Evolutionary conservation across 2,329 filamentous ascomycete species (phyloP).

Genomic region (Phyllosticta ampelicida): DNA sequence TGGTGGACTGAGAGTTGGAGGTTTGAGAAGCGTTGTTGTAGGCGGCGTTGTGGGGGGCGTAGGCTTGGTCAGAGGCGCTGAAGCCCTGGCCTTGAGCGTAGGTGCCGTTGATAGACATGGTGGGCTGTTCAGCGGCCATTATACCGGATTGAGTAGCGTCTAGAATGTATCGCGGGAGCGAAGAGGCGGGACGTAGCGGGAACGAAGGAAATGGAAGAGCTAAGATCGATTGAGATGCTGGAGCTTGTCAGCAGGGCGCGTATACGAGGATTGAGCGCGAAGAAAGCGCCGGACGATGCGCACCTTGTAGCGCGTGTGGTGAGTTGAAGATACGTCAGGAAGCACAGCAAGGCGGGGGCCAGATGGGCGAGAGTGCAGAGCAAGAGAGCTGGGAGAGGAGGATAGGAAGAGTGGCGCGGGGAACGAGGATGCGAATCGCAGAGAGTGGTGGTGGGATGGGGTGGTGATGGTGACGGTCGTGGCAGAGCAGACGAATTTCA

Average conservation of each 20-base stretch:
- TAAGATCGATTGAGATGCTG: not conserved
- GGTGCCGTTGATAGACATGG: conserved; percentile 38
- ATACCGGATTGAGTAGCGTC: not conserved
- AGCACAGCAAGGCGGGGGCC: not conserved
- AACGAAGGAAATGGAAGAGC: not conserved
- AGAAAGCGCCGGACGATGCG: not conserved
- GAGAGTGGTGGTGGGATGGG: conserved; percentile 7
- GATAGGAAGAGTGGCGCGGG: not conserved
- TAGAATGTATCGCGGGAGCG: conserved; percentile 3
- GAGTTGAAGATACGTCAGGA: not conserved
- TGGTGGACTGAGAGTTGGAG: conserved; percentile 12
- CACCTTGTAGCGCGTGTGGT: conserved; percentile 6
- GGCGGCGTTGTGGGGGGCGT: conserved; percentile 18
- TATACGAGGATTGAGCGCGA: not conserved
- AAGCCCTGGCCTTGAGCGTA: conserved; percentile 33
- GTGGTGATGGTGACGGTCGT: conserved; percentile 3
- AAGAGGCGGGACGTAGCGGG: not conserved
- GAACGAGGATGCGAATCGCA: conserved; percentile 1
- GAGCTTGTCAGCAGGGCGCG: not conserved
- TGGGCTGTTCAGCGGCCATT: conserved; percentile 31
- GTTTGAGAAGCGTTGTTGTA: conserved; percentile 22
- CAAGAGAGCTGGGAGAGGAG: not conserved
- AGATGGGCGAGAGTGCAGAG: not conserved
- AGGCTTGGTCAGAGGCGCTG: conserved; percentile 23
- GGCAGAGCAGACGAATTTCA: conserved; percentile 9